Evolutionary conservation across 495 filamentous ascomycete genomes (phyloP), one percentile per base, ranked within the genome.

Genomic region (Aspergillus biplanus): DNA sequence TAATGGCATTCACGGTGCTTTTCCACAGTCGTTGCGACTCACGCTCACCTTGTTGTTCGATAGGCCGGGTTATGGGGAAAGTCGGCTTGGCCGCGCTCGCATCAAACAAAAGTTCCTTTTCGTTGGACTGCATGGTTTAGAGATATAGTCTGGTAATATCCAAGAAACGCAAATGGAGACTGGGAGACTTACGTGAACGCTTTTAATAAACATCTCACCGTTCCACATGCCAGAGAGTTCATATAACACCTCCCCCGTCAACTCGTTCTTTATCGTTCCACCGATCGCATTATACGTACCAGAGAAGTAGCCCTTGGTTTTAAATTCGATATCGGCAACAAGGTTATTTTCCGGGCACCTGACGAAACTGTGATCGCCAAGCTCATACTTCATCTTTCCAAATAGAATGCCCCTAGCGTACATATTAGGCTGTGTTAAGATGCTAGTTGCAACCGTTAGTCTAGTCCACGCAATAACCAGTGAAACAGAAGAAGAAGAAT

Each of bases 371-470:
- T 97, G 93, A 73, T 99, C 95, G 42, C 95, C 95, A 18, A 99
- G 85, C 78, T 99, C 95, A 76, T 98, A 99, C 75, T 97, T 97
- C 95, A 99, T 98, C 76, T 97, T 98, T 21, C 95, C 95, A 69
- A 99, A 97, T 12, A 99, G 80, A 59, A 99, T 98, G 31, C 95
- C 95, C 59, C 95, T 86, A 39, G 94, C 96, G 75, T 99, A 99
- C 93, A 99, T 99, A 75, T 99, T 99, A 7, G 95, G 95, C 71
- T 99, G 95, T 0, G 95, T 97, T 57, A 97, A 73, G 67, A 94
- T 89, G 75, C 91, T 94, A 58, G 44, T 53, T 35, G 44, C 33
- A 21, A 52, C 16, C 11, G 44, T 66, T 58, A 58, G 59, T 13
- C 11, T n/a, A 18, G 15, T 33, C 15, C 16, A 15, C 7, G 8